Evolutionary conservation across 2,329 filamentous ascomycete species (phyloP).

Genomic region (Parasarocladium wereldwijsianum): DNA sequence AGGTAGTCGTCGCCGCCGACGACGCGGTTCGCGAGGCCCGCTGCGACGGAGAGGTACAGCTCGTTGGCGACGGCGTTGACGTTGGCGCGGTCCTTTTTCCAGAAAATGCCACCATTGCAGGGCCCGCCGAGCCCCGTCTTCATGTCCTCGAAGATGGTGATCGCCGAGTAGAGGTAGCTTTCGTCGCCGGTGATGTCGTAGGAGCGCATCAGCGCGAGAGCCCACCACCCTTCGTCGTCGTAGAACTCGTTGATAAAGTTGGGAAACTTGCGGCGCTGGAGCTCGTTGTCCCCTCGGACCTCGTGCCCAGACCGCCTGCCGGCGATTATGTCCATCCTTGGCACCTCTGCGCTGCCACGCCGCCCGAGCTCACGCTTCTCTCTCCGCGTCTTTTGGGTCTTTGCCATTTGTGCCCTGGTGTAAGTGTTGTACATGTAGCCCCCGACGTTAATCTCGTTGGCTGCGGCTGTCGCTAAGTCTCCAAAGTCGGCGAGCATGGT

Average conservation of each 20-base stretch:
- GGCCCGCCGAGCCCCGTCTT: slow-evolving; percentile 26
- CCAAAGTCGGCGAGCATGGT: slow-evolving; percentile 45
- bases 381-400: too few species aligned
- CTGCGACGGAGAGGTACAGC: slow-evolving; percentile 37
- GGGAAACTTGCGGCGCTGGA: slow-evolving; percentile 9
- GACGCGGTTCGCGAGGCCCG: slow-evolving; percentile 35
- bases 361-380: too few species aligned
- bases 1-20: slow-evolving; percentile 25
- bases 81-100: slow-evolving; percentile 35
- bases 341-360: too few species aligned
- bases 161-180: slow-evolving; percentile 38
- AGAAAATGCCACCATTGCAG: slow-evolving; percentile 41
- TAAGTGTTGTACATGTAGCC: slow-evolving; percentile 30
- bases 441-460: slow-evolving; percentile 22
- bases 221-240: slow-evolving; percentile 53
- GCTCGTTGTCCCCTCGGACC: neutral
- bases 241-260: slow-evolving; percentile 38
- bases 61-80: slow-evolving; percentile 45
- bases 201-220: slow-evolving; percentile 39
- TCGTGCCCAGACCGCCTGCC: neutral
- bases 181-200: slow-evolving; percentile 37
- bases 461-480: slow-evolving; percentile 15
- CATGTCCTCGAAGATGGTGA: slow-evolving; percentile 41
- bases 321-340: slow-evolving; percentile 14
- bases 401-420: slow-evolving; percentile 26